Evolutionary conservation across 768 basidiomycete species (phyloP).

Genomic region (Glaciozyma antarctica): DNA sequence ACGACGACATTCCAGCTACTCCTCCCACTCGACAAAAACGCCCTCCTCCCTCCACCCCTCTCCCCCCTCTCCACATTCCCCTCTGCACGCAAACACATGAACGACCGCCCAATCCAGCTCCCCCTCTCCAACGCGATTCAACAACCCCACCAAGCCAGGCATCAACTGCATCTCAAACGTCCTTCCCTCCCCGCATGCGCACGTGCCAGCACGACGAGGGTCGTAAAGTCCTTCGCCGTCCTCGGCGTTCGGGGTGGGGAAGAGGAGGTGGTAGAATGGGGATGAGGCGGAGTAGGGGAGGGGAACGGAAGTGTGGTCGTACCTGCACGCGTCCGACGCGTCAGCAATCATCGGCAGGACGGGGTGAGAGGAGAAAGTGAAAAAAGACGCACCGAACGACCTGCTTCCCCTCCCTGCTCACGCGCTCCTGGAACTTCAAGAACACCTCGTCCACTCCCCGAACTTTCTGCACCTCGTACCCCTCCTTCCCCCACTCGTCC

Average conservation of each 20-base stretch:
- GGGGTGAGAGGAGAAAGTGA: conserved; percentile 4
- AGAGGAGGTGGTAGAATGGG: conserved; percentile 59
- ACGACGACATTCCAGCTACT: no score
- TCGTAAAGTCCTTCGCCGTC: conserved; percentile 48
- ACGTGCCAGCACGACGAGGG: conserved; percentile 51
- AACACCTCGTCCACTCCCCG: conserved; percentile 70
- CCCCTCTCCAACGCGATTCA: conserved; percentile 46
- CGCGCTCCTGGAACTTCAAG: conserved; percentile 67
- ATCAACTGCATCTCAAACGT: conserved; percentile 91
- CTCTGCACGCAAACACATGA: conserved; percentile 75
- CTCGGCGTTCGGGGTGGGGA: conserved; percentile 48
- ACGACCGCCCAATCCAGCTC: conserved; percentile 95
- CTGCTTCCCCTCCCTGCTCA: conserved; percentile 64
- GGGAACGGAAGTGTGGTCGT: conserved; percentile 76
- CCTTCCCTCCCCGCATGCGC: conserved; percentile 58
- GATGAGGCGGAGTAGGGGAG: conserved; percentile 72
- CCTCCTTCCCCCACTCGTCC: conserved; percentile 55
- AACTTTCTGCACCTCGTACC: conserved; percentile 64
- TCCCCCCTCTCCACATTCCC: conserved; percentile 57
- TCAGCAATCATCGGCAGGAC: neutral
- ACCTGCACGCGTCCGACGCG: conserved; percentile 46
- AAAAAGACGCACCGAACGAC: conserved; percentile 61
- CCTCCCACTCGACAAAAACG: conserved; percentile 67
- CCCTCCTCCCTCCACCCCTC: conserved; percentile 63
- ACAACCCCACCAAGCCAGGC: conserved; percentile 79